phyloP scores from a whole-genome alignment of 768 basidiomycete genomes.

The Neoboletus brunneissimus region DNA sequence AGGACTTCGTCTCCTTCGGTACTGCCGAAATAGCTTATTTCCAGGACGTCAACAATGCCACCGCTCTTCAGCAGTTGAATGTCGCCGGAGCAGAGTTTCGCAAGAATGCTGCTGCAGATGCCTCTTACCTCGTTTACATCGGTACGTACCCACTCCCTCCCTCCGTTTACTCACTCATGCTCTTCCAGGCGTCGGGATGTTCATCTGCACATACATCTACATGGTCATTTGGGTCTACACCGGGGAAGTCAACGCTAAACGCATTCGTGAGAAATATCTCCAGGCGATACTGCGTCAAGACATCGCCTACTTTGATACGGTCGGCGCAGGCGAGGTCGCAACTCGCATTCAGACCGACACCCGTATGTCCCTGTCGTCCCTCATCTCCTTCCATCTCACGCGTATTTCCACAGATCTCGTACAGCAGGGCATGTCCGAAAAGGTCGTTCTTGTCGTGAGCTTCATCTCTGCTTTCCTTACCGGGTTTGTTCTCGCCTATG shows the following conservation, averaged over 20 bases:
- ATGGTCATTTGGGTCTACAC: constrained; percentile 72
- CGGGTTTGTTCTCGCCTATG: constrained; percentile 76
- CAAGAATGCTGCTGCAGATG: constrained; percentile 49
- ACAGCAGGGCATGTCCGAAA: constrained; percentile 89
- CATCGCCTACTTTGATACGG: constrained; percentile 85
- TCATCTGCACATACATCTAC: constrained; percentile 68
- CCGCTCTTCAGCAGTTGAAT: constrained; percentile 33
- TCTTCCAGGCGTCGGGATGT: constrained; percentile 64
- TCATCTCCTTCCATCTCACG: not conserved
- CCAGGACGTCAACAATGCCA: constrained; percentile 24
- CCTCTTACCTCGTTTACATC: constrained; percentile 63
- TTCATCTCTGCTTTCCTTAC: constrained; percentile 71
- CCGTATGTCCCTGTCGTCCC: constrained; percentile 43
- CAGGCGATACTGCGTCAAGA: constrained; percentile 79
- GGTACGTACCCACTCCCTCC: constrained; percentile 41
- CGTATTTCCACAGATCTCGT: constrained; percentile 60
- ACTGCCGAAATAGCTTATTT: constrained; percentile 9
- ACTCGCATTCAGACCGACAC: constrained; percentile 90
- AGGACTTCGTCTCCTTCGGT: constrained; percentile 66
- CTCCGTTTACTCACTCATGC: not conserved
- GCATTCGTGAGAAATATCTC: constrained; percentile 83
- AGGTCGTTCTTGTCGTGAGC: constrained; percentile 66
- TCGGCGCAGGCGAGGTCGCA: constrained; percentile 91
- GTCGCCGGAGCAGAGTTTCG: constrained; percentile 48
- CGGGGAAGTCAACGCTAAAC: constrained; percentile 77